Base-by-base conservation (phyloP, 768 basidiomycete genomes). In the Pleurotus djamor region DNA sequence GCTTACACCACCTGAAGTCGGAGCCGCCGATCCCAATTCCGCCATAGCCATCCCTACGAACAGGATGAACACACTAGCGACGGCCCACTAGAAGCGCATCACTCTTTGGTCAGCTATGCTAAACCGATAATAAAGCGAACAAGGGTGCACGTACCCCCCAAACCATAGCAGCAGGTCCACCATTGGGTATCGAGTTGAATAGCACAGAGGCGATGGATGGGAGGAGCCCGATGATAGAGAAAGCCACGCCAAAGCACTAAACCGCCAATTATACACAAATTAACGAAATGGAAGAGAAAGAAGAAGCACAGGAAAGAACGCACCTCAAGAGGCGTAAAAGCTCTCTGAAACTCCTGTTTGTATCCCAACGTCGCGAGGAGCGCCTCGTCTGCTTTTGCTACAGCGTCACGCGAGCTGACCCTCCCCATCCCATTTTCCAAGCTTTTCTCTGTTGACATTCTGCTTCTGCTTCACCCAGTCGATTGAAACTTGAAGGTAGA, bases 221-320 rank as follows among this genome's bases (percentile, higher is more conserved):
- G 10, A 90, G 67, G 0, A 83, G 68, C 1, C 89, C 88, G 54
- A 90, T 87, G 60, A 90, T 84, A 1, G 84, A 86, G 67, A 90
- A 90, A 0, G 84, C 82, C 37, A 89, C 73, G 0, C 89, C 88
- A 62, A 90, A 90, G 5, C 89, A 83, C 85, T 90, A 45, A 12
- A 17, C 47, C 51, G 34, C 21, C 41, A 36, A 49, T 16, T 34
- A 36, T 17, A 38, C 35, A 1, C 35, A 28, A 28, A 28, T 28
- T 13, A 5, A 21, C 10, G 44, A 38, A 13, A 9, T 21, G 21
- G 36, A 48, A 12, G 33, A 41, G 44, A 12, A 62, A 21, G 5
- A 32, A n/a, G 16, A 7, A 16, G 10, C n/a, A 28, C 3, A 28
- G 21, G 21, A 28, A 17, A 32, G 35, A 17, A 33, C 71, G 2